Evolutionary conservation across 768 basidiomycete species (phyloP).

Genomic region (Thelephora aurantiotincta): DNA sequence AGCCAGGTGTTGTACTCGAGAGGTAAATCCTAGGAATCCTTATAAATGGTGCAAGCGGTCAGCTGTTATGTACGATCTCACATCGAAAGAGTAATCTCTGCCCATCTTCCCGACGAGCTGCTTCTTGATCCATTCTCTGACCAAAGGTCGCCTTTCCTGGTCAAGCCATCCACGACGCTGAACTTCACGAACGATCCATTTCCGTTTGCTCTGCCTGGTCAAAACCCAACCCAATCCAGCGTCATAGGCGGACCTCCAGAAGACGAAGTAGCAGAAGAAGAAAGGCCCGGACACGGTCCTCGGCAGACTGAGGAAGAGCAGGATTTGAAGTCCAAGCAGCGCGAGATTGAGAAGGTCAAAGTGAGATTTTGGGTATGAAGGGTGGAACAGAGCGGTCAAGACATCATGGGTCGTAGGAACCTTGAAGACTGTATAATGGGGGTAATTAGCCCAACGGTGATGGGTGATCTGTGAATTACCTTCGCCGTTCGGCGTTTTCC

Average conservation of each 20-base stretch:
- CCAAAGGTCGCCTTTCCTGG: slow-evolving; percentile 37
- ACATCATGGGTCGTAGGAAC: slow-evolving; percentile 91
- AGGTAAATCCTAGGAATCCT: slow-evolving; percentile 55
- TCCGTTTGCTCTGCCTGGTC: slow-evolving; percentile 89
- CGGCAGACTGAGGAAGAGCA: slow-evolving; percentile 58
- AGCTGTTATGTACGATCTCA: slow-evolving; percentile 22
- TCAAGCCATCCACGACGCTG: slow-evolving; percentile 86
- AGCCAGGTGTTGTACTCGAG: slow-evolving; percentile 95
- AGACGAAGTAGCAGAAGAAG: slow-evolving; percentile 83
- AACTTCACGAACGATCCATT: slow-evolving; percentile 81
- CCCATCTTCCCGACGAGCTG: slow-evolving; percentile 92
- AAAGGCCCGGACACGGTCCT: slow-evolving; percentile 40
- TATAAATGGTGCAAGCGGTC: slow-evolving; percentile 2
- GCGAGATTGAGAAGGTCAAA: slow-evolving; percentile 78
- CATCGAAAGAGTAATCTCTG: slow-evolving; percentile 85
- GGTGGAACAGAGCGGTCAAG: slow-evolving; percentile 72
- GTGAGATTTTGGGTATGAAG: slow-evolving; percentile 74
- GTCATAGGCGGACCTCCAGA: slow-evolving; percentile 90
- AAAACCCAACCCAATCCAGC: slow-evolving; percentile 88
- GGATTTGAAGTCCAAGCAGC: slow-evolving; percentile 61
- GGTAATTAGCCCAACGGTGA: background rate
- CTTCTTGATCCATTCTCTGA: slow-evolving; percentile 71
- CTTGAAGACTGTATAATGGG: slow-evolving; percentile 56
- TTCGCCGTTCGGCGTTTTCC: slow-evolving; percentile 71
- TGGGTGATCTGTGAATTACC: slow-evolving; percentile 27